phyloP scores from a whole-genome alignment of 495 filamentous ascomycete species.

The Aspergillus heteromorphus region DNA sequence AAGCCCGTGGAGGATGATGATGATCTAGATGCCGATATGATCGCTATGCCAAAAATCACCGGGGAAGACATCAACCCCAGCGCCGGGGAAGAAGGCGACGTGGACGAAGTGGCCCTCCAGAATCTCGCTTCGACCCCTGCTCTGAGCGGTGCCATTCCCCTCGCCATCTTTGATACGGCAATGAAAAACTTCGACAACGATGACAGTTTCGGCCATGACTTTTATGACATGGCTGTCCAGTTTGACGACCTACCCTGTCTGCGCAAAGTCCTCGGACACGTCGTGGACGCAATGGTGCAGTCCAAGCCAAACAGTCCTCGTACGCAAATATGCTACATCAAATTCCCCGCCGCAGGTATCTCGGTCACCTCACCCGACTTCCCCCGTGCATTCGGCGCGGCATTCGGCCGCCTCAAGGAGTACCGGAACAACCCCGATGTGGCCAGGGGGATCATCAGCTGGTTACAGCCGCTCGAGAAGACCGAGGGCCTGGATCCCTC shows the following conservation, averaged over 20 bases:
- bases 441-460: conserved; percentile 50
- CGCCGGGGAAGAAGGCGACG: conserved; percentile 42
- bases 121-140: conserved; percentile 73
- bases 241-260: conserved; percentile 62
- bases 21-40: conserved; percentile 47
- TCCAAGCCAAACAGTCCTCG: conserved; percentile 51
- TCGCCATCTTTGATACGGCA: conserved; percentile 85
- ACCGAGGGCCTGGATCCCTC: conserved; percentile 58
- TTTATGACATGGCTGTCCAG: conserved; percentile 71
- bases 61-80: conserved; percentile 62
- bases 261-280: conserved; percentile 66
- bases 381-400: conserved; percentile 61
- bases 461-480: conserved; percentile 53
- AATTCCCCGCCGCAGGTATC: conserved; percentile 62
- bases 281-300: conserved; percentile 59
- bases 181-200: conserved; percentile 68
- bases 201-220: conserved; percentile 58
- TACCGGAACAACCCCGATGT: conserved; percentile 33
- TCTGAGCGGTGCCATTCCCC: conserved; percentile 81
- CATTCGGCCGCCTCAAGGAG: conserved; percentile 55
- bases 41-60: conserved; percentile 57
- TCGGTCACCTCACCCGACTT: conserved; percentile 60
- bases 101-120: conserved; percentile 48
- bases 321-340: conserved; percentile 64
- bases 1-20: conserved; percentile 38